These are phyloP conservation scores for Flammula alnicola DNA, from an alignment of 1,284 basidiomycete genomes.

Conservation along the genomic window DNA sequence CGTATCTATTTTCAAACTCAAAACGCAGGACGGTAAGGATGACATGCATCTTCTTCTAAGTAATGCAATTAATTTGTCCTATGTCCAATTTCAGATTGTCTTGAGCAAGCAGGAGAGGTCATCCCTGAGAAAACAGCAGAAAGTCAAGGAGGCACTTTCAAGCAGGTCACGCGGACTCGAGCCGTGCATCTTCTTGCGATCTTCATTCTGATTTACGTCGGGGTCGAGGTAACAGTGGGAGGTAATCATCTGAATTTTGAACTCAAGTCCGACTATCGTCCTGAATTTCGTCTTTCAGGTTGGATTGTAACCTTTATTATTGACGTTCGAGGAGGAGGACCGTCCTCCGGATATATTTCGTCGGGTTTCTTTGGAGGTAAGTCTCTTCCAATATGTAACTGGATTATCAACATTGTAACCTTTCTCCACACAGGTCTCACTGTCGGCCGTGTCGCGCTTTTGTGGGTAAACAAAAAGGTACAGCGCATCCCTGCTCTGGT, in stretches of 20 bases:
- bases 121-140: conserved; percentile 29
- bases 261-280: too few species aligned
- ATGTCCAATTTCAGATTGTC: conserved; percentile 38
- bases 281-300: conserved; percentile 33
- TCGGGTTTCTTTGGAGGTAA: conserved; percentile 58
- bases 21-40: conserved; percentile 50
- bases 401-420: neutral
- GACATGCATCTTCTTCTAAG: neutral
- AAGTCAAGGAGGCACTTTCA: conserved; percentile 50
- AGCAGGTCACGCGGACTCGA: conserved; percentile 56
- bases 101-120: conserved; percentile 36
- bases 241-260: conserved; percentile 34
- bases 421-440: conserved; percentile 48
- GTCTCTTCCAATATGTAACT: neutral
- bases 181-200: conserved; percentile 63
- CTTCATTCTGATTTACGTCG: conserved; percentile 71
- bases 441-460: conserved; percentile 56
- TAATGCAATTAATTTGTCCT: neutral
- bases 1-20: conserved; percentile 54
- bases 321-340: conserved; percentile 48
- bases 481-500: neutral
- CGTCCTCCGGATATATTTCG: conserved; percentile 55
- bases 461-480: conserved; percentile 64
- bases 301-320: conserved; percentile 70
- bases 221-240: conserved; percentile 69